Base-by-base conservation (phyloP, 2,329 filamentous ascomycete genomes). In the Aspergillus fumigatus region DNA sequence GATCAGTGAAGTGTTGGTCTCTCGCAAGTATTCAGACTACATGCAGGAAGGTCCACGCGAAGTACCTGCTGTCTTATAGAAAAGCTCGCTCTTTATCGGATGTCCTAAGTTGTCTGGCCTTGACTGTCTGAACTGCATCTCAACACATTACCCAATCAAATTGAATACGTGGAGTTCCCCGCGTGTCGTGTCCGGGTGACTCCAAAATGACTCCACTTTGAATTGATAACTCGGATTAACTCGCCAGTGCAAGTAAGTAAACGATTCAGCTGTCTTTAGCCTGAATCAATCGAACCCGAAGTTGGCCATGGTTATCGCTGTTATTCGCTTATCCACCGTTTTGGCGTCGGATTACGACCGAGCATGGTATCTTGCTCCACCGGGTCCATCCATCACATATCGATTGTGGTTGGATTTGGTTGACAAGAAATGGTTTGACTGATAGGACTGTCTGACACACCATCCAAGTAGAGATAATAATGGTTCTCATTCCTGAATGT, bases 21-120 rank as follows among this genome's bases (percentile, higher is more conserved):
- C 17, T 43, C 17, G 49, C 17, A 52, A 51, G 43, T n/a, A 23
- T 25, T 4, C 43, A 10, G 47, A 17, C 17, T 10, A 26, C 40
- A 17, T 27, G 50, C 23, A 29, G 52, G 56, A 58, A 58, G 56
- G 56, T 55, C 56, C 56, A 58, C 43, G 52, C 56, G 56, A 52
- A 35, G 25, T 2, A 51, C 11, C 32, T 38, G 14, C 14, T 38
- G 14, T 38, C 32, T 38, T 38, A 17, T 17, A 38, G 32, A 38
- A 2, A 38, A 38, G 0, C 2, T 17, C 32, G 6, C 32, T 17
- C 32, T 38, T 38, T 38, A 38, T 38, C 32, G 14, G 1, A 2
- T 17, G 32, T 38, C 32, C 17, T 17, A 38, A 7, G 14, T 38
- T 7, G 32, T 17, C 32, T 38, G 14, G 14, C 32, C 17, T 14